Evolutionary conservation across 345 rosid genomes (phyloP).

Genomic region (Eucalyptus brandiana): DNA sequence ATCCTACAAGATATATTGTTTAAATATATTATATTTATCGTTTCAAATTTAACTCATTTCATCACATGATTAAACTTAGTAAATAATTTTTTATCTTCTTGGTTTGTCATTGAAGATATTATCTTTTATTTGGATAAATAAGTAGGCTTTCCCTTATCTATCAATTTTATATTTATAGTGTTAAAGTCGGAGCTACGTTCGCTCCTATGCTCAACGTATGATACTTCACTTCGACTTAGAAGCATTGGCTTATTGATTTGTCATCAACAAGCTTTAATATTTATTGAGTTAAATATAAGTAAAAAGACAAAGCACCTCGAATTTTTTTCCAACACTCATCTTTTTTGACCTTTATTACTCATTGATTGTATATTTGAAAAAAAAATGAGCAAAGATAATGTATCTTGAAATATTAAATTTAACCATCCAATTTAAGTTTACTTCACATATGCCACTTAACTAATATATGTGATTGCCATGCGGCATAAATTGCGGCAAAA

Average conservation of each 20-base stretch:
- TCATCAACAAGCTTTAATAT: not conserved
- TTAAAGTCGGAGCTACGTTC: not conserved
- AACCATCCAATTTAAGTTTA: not conserved
- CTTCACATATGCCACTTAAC: not conserved
- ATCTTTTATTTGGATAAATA: not conserved
- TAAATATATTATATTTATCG: not conserved
- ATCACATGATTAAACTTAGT: not conserved
- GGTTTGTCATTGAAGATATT: not conserved
- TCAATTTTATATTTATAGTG: not conserved
- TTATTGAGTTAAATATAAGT: not conserved
- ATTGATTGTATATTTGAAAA: too few species aligned
- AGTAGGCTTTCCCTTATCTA: not conserved
- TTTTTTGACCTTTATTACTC: too few species aligned
- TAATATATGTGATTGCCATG: not conserved
- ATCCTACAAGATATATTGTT: not conserved
- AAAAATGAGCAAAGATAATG: not conserved
- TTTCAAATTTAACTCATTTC: not conserved
- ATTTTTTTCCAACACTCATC: fast-evolving
- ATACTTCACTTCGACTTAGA: not conserved
- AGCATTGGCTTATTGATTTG: not conserved
- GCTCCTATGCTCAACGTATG: not conserved
- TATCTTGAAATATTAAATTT: not conserved
- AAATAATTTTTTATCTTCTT: not conserved
- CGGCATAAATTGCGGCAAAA: too few species aligned
- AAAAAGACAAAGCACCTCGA: not conserved